These are phyloP conservation scores for Aspergillus neoniger DNA, from an alignment of 2,329 filamentous ascomycete species.

Conservation along the genomic window DNA sequence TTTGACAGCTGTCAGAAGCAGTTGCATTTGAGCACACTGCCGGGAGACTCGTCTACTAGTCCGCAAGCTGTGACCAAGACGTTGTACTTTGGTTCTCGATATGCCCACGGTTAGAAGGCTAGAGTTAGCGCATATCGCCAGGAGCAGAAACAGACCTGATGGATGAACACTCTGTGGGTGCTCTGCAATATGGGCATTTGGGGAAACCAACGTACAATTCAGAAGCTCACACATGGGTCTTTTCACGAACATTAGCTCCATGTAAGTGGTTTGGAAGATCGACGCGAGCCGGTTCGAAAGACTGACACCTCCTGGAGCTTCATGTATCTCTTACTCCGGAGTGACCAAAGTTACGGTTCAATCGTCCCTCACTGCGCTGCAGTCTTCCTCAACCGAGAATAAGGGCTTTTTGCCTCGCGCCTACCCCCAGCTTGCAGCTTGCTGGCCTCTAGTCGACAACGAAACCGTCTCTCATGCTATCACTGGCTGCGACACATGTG, in stretches of 20 bases:
- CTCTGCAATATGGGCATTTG: slow-evolving; percentile 61
- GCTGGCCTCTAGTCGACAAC: slow-evolving; percentile 31
- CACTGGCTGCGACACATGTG: slow-evolving; percentile 31
- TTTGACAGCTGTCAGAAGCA: slow-evolving; percentile 9
- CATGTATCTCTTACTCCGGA: slow-evolving; percentile 34
- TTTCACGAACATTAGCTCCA: slow-evolving; percentile 41
- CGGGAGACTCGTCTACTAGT: background rate
- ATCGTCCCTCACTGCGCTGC: slow-evolving; percentile 22
- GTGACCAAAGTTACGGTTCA: slow-evolving; percentile 29
- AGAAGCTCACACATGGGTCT: slow-evolving; percentile 53
- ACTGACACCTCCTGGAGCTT: slow-evolving; percentile 18
- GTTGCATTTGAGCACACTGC: background rate
- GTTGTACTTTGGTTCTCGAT: slow-evolving; percentile 22
- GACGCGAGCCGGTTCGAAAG: background rate
- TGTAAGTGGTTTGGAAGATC: slow-evolving; percentile 23
- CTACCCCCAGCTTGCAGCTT: slow-evolving; percentile 40
- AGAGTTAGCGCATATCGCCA: slow-evolving; percentile 28
- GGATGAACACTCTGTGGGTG: slow-evolving; percentile 54
- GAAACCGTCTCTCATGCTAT: slow-evolving; percentile 38
- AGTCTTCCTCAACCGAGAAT: slow-evolving; percentile 22
- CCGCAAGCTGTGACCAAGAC: background rate
- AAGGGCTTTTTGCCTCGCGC: slow-evolving; percentile 28
- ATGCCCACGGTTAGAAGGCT: slow-evolving; percentile 29
- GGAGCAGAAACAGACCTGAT: slow-evolving; percentile 52
- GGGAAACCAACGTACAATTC: slow-evolving; percentile 54